Evolutionary conservation across 2,329 filamentous ascomycete species (phyloP).

Genomic region (Chaetomiaceae sp.): DNA sequence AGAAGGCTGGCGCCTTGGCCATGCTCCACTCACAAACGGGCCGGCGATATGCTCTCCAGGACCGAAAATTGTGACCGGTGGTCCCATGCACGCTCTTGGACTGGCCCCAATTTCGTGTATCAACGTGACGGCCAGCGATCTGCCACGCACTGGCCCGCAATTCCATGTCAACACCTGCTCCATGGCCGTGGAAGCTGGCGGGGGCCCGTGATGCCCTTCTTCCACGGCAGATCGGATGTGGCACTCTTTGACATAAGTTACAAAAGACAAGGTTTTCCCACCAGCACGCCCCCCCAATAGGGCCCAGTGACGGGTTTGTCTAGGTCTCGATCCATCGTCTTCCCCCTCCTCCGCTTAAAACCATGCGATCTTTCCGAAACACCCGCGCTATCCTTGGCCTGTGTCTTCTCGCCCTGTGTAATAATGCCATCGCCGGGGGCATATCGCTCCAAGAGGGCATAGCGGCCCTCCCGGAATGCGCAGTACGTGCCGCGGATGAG

Average conservation of each 20-base stretch:
- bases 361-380: slow-evolving; percentile 14
- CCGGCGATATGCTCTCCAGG: not conserved
- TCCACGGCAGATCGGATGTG: too few relatives aligned
- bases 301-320: not conserved
- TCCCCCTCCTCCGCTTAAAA: not conserved
- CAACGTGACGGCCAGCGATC: too few relatives aligned
- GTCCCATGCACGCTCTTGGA: not conserved
- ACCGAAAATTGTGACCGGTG: slow-evolving; percentile 10
- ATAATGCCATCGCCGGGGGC: not conserved
- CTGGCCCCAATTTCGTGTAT: not conserved
- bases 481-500: slow-evolving; percentile 9
- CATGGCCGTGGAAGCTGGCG: slow-evolving; percentile 8
- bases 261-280: slow-evolving; percentile 9
- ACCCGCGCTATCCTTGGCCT: slow-evolving; percentile 17
- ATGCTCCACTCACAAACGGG: not conserved
- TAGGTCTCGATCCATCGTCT: not conserved
- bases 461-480: slow-evolving; percentile 9
- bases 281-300: not conserved
- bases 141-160: too few relatives aligned
- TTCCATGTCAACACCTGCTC: slow-evolving; percentile 1
- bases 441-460: slow-evolving; percentile 10
- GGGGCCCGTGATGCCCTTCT: too few relatives aligned
- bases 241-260: too few relatives aligned
- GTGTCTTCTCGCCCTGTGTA: slow-evolving; percentile 12
- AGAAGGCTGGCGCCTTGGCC: too few relatives aligned